Evolutionary conservation across 176 grass and related monocot species (phyloP).

Genomic region (Zoysia japonica): DNA sequence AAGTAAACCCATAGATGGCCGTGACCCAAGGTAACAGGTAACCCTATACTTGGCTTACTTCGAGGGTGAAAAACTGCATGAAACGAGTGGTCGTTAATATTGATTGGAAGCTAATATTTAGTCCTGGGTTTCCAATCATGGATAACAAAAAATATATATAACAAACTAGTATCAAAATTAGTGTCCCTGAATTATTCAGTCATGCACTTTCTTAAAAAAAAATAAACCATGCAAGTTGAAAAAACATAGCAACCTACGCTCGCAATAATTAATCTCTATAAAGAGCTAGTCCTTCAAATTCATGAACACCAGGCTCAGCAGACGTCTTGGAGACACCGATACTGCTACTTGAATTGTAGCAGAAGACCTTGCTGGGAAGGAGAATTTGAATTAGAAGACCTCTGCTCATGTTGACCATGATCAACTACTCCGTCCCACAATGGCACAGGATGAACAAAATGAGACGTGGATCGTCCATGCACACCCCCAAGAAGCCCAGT

Average conservation of each 20-base stretch:
- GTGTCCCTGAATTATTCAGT: not conserved
- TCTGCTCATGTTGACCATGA: too few species aligned
- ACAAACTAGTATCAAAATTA: not conserved
- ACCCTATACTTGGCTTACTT: not conserved
- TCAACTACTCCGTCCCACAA: too few species aligned
- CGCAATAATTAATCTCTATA: too few species aligned
- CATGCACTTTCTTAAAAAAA: too few species aligned
- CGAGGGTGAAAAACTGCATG: not conserved
- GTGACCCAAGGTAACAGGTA: not conserved
- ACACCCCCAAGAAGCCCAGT: not conserved
- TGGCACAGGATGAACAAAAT: not conserved
- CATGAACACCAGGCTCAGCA: too few species aligned
- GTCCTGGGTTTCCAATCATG: not conserved
- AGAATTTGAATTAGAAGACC: too few species aligned
- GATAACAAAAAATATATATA: not conserved
- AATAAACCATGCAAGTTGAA: too few species aligned
- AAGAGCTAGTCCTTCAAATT: too few species aligned
- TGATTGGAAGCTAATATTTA: not conserved
- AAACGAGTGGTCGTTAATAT: not conserved
- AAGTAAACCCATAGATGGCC: not conserved
- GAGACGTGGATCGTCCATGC: not conserved
- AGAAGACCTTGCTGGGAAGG: too few species aligned
- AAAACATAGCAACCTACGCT: too few species aligned
- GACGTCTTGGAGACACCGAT: too few species aligned
- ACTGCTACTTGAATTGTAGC: too few species aligned